Evolutionary conservation across 2,329 filamentous ascomycete species (phyloP).

Genomic region (Trichoderma arundinaceum): DNA sequence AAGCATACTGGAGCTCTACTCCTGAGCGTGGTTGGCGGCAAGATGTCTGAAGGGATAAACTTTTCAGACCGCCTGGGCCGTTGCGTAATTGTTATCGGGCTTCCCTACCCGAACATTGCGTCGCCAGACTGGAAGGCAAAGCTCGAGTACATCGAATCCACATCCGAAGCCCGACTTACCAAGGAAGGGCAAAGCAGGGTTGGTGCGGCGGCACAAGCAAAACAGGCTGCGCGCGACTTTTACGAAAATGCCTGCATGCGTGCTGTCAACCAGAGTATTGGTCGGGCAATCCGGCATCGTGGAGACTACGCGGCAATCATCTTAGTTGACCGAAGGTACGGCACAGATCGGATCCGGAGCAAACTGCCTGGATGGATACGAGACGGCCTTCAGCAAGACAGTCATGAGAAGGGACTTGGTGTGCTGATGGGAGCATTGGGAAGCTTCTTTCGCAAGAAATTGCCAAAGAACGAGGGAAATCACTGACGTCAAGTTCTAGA

Average conservation of each 20-base stretch:
- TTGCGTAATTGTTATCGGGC: slow-evolving; percentile 86
- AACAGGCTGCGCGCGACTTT: slow-evolving; percentile 73
- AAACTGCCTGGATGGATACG: slow-evolving; percentile 93
- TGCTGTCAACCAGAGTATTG: slow-evolving; percentile 95
- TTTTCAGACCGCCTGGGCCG: slow-evolving; percentile 91
- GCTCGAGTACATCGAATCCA: slow-evolving; percentile 80
- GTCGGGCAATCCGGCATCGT: slow-evolving; percentile 85
- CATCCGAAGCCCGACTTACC: slow-evolving; percentile 49
- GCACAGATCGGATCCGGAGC: slow-evolving; percentile 69
- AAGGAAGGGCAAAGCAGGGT: slow-evolving; percentile 33
- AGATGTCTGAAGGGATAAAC: slow-evolving; percentile 97
- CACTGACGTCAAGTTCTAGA: not conserved
- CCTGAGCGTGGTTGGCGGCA: slow-evolving; percentile 89
- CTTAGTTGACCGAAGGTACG: slow-evolving; percentile 81
- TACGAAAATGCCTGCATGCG: slow-evolving; percentile 97
- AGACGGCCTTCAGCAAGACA: slow-evolving; percentile 63
- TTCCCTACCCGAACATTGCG: slow-evolving; percentile 90
- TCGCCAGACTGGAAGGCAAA: slow-evolving; percentile 93
- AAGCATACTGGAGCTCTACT: slow-evolving; percentile 71
- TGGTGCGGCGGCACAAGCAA: slow-evolving; percentile 46
- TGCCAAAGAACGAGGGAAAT: not conserved
- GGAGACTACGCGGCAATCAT: slow-evolving; percentile 91
- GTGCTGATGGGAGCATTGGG: slow-evolving; percentile 64
- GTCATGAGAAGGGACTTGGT: slow-evolving; percentile 58
- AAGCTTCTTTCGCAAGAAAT: slow-evolving; percentile 64